Percentiles rank a stretch among this genome's conserved stretches.
phyloP scores from a whole-genome alignment of 139 green algal species.

The Micractinium conductrix region DNA sequence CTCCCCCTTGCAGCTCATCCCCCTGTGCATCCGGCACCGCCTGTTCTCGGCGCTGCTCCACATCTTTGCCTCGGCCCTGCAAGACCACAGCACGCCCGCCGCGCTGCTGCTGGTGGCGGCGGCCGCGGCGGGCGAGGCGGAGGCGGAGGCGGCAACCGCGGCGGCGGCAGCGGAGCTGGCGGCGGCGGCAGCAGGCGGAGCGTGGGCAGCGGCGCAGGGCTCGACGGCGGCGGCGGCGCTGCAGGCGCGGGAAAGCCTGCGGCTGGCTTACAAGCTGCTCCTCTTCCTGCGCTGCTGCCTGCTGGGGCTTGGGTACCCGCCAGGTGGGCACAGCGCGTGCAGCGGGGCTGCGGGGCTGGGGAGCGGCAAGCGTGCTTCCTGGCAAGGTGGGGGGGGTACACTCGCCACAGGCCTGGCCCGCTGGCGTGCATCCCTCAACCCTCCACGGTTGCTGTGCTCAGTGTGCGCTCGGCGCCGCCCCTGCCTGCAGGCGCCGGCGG shows the following conservation, averaged over 20 bases:
- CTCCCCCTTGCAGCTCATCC: conserved; percentile 30
- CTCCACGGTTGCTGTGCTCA: neutral
- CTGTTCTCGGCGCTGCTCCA: conserved; percentile 80
- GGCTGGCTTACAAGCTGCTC: conserved; percentile 71
- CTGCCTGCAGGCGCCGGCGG: conserved; percentile 1
- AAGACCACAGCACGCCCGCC: conserved; percentile 82
- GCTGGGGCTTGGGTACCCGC: conserved; percentile 51
- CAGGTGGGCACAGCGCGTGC: conserved; percentile 26
- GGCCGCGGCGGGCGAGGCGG: conserved; percentile 27
- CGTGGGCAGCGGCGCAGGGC: neutral
- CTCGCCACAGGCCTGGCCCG: no score
- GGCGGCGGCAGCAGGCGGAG: neutral
- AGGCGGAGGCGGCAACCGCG: neutral
- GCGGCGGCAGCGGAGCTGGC: neutral
- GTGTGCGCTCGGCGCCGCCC: neutral
- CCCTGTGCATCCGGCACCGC: conserved; percentile 76
- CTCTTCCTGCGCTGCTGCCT: conserved; percentile 72
- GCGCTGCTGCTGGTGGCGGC: conserved; percentile 77
- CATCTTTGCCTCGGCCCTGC: conserved; percentile 77
- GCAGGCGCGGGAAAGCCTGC: neutral
- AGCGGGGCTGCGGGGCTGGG: neutral
- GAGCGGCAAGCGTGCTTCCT: neutral
- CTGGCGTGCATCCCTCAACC: no score
- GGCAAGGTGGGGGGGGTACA: neutral
- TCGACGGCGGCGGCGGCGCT: conserved; percentile 1